These are phyloP conservation scores for Herpetomonas samuelpessoai DNA, from an alignment of 208 protist genomes.

Conservation along the genomic window DNA sequence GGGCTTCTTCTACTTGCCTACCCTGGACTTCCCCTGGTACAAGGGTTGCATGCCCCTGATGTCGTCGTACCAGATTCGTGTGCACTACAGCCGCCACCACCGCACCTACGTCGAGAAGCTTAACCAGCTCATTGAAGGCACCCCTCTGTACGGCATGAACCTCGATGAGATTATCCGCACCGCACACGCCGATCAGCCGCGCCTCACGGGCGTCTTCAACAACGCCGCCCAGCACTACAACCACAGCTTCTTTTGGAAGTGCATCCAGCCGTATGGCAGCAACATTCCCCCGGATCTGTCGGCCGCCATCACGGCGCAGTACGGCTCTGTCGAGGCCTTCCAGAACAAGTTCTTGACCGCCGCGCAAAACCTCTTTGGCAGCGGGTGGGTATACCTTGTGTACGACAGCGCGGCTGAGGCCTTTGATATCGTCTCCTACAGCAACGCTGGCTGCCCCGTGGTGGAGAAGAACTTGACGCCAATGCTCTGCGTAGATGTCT, in stretches of 20 bases:
- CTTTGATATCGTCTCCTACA: constrained; percentile 82
- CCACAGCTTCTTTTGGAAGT: constrained; percentile 92
- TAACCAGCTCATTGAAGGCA: constrained; percentile 89
- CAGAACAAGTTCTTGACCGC: constrained; percentile 72
- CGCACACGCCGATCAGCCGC: constrained; percentile 40
- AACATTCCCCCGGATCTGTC: constrained; percentile 85
- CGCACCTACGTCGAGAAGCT: constrained; percentile 89
- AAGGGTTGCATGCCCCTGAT: constrained; percentile 86
- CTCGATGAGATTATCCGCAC: constrained; percentile 84
- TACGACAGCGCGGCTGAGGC: constrained; percentile 54
- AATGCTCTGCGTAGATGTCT: constrained; percentile 90
- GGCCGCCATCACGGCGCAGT: constrained; percentile 70
- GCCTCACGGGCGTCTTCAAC: constrained; percentile 73
- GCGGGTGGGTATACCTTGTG: constrained; percentile 91
- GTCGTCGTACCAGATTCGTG: constrained; percentile 86
- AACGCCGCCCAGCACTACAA: constrained; percentile 93
- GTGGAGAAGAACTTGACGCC: constrained; percentile 52
- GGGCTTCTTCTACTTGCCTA: constrained; percentile 90
- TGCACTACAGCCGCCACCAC: constrained; percentile 91
- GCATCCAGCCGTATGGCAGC: constrained; percentile 86
- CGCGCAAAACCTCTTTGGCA: constrained; percentile 82
- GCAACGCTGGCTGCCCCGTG: constrained; percentile 84
- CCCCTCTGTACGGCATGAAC: constrained; percentile 66
- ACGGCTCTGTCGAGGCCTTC: constrained; percentile 82
- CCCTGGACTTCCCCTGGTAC: constrained; percentile 89